These are phyloP conservation scores for Paramecium tetraurelia DNA, from an alignment of 73 alveolate genomes.

Conservation along the genomic window DNA sequence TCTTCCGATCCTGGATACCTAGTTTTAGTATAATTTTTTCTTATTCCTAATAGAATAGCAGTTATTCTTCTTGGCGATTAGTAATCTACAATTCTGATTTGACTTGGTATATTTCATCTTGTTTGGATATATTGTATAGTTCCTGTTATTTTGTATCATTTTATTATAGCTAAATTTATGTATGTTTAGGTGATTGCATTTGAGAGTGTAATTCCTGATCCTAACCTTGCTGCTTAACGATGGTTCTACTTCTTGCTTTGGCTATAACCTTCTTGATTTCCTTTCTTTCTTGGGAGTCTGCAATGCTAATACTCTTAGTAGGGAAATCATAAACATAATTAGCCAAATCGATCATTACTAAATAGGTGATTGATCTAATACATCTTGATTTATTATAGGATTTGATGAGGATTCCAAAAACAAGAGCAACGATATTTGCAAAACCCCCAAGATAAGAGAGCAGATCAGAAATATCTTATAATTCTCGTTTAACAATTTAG, in stretches of 20 bases:
- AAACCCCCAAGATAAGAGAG: constrained; percentile 8
- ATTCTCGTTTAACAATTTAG: not conserved
- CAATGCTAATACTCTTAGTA: not conserved
- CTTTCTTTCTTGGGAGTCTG: not conserved
- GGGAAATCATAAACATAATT: not conserved
- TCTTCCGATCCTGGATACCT: not conserved
- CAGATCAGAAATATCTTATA: not conserved
- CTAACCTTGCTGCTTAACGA: not conserved
- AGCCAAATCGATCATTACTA: constrained; percentile 16
- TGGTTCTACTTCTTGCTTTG: not conserved
- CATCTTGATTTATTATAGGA: constrained; percentile 9
- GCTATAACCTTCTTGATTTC: not conserved
- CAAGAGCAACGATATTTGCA: not conserved
- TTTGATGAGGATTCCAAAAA: not conserved
- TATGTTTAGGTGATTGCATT: not conserved
- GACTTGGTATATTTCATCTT: not conserved
- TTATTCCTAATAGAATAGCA: not conserved
- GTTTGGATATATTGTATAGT: not conserved
- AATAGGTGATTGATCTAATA: not conserved
- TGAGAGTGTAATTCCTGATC: not conserved
- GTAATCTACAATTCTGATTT: not conserved
- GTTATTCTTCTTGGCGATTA: not conserved
- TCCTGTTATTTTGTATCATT: not conserved
- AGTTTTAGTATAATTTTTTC: not conserved
- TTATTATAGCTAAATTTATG: not conserved